A percentile compares a stretch with the other conserved stretches of the same genome.
phyloP scores from a whole-genome alignment of 225 moss, liverwort and hornwort genomes.

The Marchantia paleacea region DNA sequence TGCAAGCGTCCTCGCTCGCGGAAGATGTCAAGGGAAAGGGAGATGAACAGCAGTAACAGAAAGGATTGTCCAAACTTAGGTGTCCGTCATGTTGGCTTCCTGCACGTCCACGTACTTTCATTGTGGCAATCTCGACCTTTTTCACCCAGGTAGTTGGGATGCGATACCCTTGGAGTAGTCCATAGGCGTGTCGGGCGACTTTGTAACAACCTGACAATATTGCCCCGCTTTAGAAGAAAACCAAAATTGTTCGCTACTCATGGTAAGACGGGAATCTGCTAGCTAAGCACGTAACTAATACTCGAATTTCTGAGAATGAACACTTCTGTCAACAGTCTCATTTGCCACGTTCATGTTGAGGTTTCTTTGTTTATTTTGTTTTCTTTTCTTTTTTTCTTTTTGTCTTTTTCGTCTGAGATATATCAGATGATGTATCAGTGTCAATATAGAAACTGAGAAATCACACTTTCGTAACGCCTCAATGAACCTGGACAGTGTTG shows the following conservation, averaged over 20 bases:
- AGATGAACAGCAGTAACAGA: constrained; percentile 72
- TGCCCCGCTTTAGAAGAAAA: background rate
- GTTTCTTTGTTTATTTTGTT: background rate
- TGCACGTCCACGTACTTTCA: constrained; percentile 64
- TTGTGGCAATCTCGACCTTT: constrained; percentile 74
- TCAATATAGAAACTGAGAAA: background rate
- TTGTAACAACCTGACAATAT: constrained; percentile 62
- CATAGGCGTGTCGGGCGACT: constrained; percentile 74
- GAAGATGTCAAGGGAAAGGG: constrained; percentile 61
- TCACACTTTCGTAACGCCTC: background rate
- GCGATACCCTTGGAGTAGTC: constrained; percentile 62
- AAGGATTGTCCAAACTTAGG: constrained; percentile 53
- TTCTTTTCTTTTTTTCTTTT: no score
- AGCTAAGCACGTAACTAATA: background rate
- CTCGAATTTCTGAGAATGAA: background rate
- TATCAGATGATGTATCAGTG: no score
- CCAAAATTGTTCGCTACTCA: background rate
- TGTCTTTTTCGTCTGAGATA: no score
- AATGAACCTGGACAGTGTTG: background rate
- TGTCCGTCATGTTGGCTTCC: constrained; percentile 38
- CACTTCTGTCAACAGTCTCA: background rate
- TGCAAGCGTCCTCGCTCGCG: constrained; percentile 49
- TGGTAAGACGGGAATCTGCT: no score
- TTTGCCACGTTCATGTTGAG: background rate
- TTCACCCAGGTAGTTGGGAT: constrained; percentile 75